Evolutionary conservation across 2,329 filamentous ascomycete species (phyloP).

Genomic region (Lachnellula subtilissima): DNA sequence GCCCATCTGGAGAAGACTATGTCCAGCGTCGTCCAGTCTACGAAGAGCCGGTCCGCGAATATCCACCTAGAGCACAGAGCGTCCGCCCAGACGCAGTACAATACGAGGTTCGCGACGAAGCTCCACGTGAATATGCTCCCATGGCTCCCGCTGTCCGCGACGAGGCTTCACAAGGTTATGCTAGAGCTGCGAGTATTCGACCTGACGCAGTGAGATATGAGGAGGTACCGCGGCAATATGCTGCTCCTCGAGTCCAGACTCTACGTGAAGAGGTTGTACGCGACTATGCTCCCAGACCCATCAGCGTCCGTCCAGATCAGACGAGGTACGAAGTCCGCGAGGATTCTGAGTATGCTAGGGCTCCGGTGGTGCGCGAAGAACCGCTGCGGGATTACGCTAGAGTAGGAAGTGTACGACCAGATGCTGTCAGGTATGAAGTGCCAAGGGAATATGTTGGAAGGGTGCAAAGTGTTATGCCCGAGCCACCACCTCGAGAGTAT

Average conservation of each 20-base stretch:
- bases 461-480: constrained; percentile 37
- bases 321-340: constrained; percentile 21
- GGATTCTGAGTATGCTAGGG: constrained; percentile 33
- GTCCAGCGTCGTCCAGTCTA: constrained; percentile 40
- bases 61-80: constrained; percentile 43
- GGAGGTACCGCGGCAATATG: constrained; percentile 35
- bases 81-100: constrained; percentile 47
- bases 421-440: constrained; percentile 35
- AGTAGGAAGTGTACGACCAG: constrained; percentile 51
- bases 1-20: constrained; percentile 39
- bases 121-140: constrained; percentile 36
- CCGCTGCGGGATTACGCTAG: constrained; percentile 43
- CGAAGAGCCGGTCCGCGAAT: constrained; percentile 48
- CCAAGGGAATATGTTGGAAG: constrained; percentile 36
- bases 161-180: constrained; percentile 34
- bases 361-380: constrained; percentile 33
- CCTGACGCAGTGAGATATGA: constrained; percentile 45
- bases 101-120: constrained; percentile 34
- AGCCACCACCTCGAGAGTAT: constrained; percentile 36
- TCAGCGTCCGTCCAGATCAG: constrained; percentile 35
- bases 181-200: constrained; percentile 47
- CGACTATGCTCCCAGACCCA: constrained; percentile 29
- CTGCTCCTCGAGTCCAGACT: constrained; percentile 37
- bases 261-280: constrained; percentile 36
- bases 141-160: constrained; percentile 37